Evolutionary conservation across 164 flowering plant species (phyloP).

Genomic region (Berberis vulgaris): DNA sequence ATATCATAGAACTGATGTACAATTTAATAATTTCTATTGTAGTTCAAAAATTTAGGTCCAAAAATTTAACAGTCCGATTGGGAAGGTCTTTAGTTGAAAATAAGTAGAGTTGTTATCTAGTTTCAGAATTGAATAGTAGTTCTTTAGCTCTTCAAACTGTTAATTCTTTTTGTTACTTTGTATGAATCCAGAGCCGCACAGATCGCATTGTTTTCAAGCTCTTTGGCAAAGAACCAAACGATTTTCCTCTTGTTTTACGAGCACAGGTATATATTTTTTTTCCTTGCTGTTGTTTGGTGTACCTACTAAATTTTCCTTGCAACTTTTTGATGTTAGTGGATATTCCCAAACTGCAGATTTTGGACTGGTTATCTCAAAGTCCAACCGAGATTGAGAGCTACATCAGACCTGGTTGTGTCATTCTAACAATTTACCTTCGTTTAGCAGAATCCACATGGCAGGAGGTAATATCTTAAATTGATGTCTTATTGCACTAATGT

Average conservation of each 20-base stretch:
- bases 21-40: too few species aligned
- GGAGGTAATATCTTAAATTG: slow-evolving; percentile 31
- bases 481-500: not conserved
- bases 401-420: slow-evolving; percentile 79
- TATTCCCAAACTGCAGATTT: slow-evolving; percentile 38
- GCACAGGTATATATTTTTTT: slow-evolving; percentile 38
- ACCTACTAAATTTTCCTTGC: not conserved
- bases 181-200: slow-evolving; percentile 48
- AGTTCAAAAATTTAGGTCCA: too few species aligned
- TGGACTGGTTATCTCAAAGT: slow-evolving; percentile 75
- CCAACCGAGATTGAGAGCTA: slow-evolving; percentile 88
- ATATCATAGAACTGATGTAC: too few species aligned
- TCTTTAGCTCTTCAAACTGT: not conserved
- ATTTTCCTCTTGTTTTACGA: slow-evolving; percentile 49
- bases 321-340: not conserved
- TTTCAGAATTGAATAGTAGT: too few species aligned
- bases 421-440: slow-evolving; percentile 60
- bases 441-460: slow-evolving; percentile 50
- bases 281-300: not conserved
- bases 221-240: slow-evolving; percentile 72
- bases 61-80: too few species aligned
- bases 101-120: too few species aligned
- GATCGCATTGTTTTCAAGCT: slow-evolving; percentile 85
- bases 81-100: too few species aligned
- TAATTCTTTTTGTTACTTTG: not conserved